These are phyloP conservation scores for Mikania micrantha DNA, from an alignment of 129 eudicot genomes.

Conservation along the genomic window DNA sequence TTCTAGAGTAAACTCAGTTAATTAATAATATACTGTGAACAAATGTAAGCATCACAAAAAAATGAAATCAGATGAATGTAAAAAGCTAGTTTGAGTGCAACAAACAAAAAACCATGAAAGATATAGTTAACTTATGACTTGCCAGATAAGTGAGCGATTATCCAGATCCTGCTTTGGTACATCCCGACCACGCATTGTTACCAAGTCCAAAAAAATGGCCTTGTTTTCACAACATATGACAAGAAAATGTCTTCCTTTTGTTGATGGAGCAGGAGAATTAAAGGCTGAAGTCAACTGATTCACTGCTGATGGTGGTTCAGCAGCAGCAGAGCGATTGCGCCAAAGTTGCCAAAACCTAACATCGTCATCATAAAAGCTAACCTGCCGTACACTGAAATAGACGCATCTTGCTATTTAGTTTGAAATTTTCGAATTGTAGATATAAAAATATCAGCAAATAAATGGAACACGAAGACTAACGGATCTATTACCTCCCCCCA, in stretches of 20 bases:
- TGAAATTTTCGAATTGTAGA: slow-evolving; percentile 17
- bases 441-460: neutral
- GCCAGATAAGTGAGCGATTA: slow-evolving; percentile 85
- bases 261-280: slow-evolving; percentile 78
- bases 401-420: slow-evolving; percentile 16
- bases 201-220: slow-evolving; percentile 88
- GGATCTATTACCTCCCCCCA: slow-evolving; percentile 77
- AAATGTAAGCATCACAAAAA: neutral
- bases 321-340: slow-evolving; percentile 92
- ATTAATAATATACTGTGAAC: neutral
- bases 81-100: slow-evolving; percentile 9
- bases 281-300: slow-evolving; percentile 66
- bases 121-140: slow-evolving; percentile 35
- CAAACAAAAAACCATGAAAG: neutral
- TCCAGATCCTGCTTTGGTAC: slow-evolving; percentile 95
- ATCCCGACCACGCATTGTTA: slow-evolving; percentile 98
- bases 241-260: slow-evolving; percentile 93
- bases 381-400: slow-evolving; percentile 87
- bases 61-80: neutral
- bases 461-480: neutral
- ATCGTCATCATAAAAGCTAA: slow-evolving; percentile 93
- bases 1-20: neutral
- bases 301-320: slow-evolving; percentile 90
- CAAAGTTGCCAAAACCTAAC: slow-evolving; percentile 91
- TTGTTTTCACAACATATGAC: slow-evolving; percentile 96